These are phyloP conservation scores for Trichosporon inkin DNA, from an alignment of 1,284 basidiomycete species.

Conservation along the genomic window DNA sequence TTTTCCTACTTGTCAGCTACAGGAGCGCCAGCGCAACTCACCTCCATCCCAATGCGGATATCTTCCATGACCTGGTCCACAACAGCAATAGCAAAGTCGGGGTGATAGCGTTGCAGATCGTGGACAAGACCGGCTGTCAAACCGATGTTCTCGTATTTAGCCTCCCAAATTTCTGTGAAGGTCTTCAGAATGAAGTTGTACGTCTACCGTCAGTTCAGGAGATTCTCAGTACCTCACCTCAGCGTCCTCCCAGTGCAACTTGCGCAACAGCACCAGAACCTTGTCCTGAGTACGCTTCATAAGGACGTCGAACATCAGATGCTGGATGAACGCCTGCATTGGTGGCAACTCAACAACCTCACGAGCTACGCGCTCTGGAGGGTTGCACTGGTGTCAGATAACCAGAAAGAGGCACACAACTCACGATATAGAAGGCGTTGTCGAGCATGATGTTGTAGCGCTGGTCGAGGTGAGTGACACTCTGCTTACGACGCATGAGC, in stretches of 20 bases:
- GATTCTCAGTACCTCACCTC: slow-evolving; percentile 43
- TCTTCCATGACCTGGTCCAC: slow-evolving; percentile 95
- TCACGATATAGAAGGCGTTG: slow-evolving; percentile 95
- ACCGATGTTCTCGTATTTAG: slow-evolving; percentile 84
- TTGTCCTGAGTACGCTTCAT: slow-evolving; percentile 88
- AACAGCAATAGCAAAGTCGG: slow-evolving; percentile 78
- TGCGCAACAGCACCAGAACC: slow-evolving; percentile 83
- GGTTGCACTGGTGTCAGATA: slow-evolving; percentile 69
- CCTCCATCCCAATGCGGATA: slow-evolving; percentile 79
- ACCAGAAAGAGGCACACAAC: slow-evolving; percentile 15
- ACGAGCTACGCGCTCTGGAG: slow-evolving; percentile 82
- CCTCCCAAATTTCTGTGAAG: slow-evolving; percentile 95
- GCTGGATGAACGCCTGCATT: slow-evolving; percentile 87
- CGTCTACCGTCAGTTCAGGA: slow-evolving; percentile 39
- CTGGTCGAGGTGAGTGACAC: slow-evolving; percentile 84
- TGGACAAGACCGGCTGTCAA: slow-evolving; percentile 91
- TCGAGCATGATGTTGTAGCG: slow-evolving; percentile 84
- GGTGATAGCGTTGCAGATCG: slow-evolving; percentile 87
- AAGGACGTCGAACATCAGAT: slow-evolving; percentile 86
- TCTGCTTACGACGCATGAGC: slow-evolving; percentile 89
- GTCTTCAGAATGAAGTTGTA: slow-evolving; percentile 60
- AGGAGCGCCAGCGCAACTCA: slow-evolving; percentile 22
- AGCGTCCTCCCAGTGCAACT: slow-evolving; percentile 89
- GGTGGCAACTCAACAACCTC: slow-evolving; percentile 76
- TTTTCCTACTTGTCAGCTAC: slow-evolving; percentile 58